These are phyloP conservation scores for Hanseniaspora pseudoguilliermondii DNA, from an alignment of 805 yeast genomes.

Conservation along the genomic window DNA sequence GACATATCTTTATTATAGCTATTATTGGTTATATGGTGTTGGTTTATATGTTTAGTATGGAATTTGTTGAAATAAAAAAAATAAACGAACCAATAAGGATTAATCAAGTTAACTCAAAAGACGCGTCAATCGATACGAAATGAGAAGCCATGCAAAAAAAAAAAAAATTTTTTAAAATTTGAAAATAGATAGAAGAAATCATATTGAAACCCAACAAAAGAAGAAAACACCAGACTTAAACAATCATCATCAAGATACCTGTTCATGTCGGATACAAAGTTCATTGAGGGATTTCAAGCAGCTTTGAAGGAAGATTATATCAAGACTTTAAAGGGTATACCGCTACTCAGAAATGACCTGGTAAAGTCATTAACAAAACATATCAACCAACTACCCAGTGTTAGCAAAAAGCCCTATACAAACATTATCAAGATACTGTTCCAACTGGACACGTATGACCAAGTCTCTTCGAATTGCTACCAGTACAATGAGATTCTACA, in stretches of 20 bases:
- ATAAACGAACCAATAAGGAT: too few relatives aligned
- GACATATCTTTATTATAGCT: constrained; percentile 41
- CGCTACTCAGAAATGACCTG: neutral
- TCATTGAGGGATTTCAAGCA: neutral
- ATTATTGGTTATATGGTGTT: neutral
- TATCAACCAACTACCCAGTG: neutral
- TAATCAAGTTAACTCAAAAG: too few relatives aligned
- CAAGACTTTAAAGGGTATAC: neutral
- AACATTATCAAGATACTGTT: neutral
- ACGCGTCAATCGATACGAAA: too few relatives aligned
- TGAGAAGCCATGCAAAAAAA: too few relatives aligned
- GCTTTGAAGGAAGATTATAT: neutral
- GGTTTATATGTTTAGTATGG: neutral
- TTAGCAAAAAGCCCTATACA: neutral
- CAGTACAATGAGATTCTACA: neutral
- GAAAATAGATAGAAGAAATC: too few relatives aligned
- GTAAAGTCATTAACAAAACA: neutral
- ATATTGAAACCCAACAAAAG: too few relatives aligned
- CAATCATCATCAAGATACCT: neutral
- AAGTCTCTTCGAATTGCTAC: neutral
- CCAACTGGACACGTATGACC: neutral
- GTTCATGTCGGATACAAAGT: neutral
- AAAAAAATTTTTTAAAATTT: too few relatives aligned
- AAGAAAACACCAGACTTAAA: neutral
- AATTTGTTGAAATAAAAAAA: too few relatives aligned